Conservation (phyloP, 495 filamentous ascomycete species). For the Lasiosphaeria ovina region DNA sequence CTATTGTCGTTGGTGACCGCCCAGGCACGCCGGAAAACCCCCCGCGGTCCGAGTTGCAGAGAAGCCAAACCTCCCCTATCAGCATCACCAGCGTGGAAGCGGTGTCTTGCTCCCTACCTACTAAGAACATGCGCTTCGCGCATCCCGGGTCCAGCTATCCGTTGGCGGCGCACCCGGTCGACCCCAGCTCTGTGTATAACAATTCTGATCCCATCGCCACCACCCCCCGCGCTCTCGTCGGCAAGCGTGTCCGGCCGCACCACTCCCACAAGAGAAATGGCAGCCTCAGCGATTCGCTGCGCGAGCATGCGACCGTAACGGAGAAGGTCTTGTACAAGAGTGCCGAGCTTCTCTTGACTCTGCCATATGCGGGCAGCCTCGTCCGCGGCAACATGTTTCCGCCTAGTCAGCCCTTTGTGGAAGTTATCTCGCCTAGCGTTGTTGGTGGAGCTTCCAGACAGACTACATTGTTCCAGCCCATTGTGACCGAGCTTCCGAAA, state of each 20-base stretch:
- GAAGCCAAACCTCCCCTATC: constrained; percentile 46
- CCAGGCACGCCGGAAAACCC: constrained; percentile 42
- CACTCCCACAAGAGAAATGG: constrained; percentile 51
- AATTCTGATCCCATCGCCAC: constrained; percentile 46
- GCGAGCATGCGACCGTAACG: constrained; percentile 61
- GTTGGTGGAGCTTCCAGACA: constrained; percentile 43
- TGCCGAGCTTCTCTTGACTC: constrained; percentile 57
- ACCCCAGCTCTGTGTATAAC: constrained; percentile 48
- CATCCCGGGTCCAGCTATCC: constrained; percentile 42
- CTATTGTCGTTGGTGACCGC: constrained; percentile 39
- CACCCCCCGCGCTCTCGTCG: constrained; percentile 52
- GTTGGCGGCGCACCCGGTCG: constrained; percentile 64
- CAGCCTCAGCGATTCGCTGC: constrained; percentile 77
- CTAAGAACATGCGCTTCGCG: constrained; percentile 52
- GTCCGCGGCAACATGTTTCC: constrained; percentile 80
- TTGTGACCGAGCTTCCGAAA: constrained; percentile 33
- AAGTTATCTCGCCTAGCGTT: constrained; percentile 57
- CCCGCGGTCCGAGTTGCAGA: constrained; percentile 21
- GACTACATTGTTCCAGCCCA: constrained; percentile 50
- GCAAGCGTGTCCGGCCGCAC: constrained; percentile 50
- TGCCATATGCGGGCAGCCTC: constrained; percentile 74
- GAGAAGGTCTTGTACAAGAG: constrained; percentile 51
- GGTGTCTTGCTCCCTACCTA: constrained; percentile 81
- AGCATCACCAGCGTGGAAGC: constrained; percentile 59
- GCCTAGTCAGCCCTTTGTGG: constrained; percentile 72